Evolutionary conservation across 495 filamentous ascomycete genomes (phyloP), one percentile per base, ranked within the genome.

Genomic region (Penicillium riverlandense): DNA sequence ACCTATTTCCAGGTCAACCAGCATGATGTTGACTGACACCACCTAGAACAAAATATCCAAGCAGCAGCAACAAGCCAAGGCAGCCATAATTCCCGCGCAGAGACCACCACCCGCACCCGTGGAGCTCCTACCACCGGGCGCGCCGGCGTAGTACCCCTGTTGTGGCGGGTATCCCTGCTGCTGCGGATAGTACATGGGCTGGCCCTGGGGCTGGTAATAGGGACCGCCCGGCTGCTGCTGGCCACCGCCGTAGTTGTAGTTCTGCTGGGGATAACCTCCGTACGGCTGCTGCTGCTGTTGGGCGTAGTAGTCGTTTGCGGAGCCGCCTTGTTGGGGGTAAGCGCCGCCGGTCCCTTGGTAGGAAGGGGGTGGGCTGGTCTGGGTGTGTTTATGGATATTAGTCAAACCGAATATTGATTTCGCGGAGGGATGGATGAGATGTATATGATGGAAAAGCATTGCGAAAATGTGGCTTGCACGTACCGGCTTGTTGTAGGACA

Each of bases 21-120:
- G 15, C 1, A 16, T 16, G 15, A 4, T 1, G 1, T 1, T 4
- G 1, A 4, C 1, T 4, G 15, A 16, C 15, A 4, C 15, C 4
- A 22, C 22, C 47, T 69, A 78, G 43, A 77, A 71, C 30, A 78
- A 46, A 37, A 75, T 67, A 61, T 78, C 74, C 64, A 76, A 69
- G 49, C 73, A 77, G 50, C 74, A 78, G 48, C 74, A 78, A 43
- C 74, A 74, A 8, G 73, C 73, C 34, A 75, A 29, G 11, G 65
- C 70, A 37, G 69, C 72, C 55, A 75, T 52, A 8, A 76, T 56
- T 52, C 68, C 73, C 0, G 72, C 69, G 27, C 72, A 72, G 12
- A 74, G 50, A 2, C 73, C 74, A 7, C 63, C 69, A 7, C n/a
- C n/a, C n/a, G 59, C 58, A 2, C 52, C 47, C n/a, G n/a, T n/a